phyloP scores from a whole-genome alignment of 805 yeast species.

The Wickerhamiella qilinensis region DNA sequence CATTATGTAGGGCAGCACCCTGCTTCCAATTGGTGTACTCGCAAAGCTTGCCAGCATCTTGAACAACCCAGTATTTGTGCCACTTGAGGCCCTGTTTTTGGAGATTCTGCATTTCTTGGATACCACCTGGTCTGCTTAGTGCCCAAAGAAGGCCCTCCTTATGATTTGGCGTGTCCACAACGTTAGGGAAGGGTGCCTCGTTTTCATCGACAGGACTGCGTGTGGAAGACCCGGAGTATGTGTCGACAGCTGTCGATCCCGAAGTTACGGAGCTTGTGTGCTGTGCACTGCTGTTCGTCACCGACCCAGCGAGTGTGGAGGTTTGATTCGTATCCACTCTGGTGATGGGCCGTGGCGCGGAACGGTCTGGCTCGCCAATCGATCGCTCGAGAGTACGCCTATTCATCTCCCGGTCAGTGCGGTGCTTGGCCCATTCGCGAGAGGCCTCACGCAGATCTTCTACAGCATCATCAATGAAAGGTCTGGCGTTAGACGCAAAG shows the following conservation, averaged over 20 bases:
- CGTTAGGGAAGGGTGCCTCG: neutral
- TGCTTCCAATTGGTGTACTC: slow-evolving; percentile 73
- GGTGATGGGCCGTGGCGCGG: neutral
- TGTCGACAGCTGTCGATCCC: neutral
- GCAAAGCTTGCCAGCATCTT: slow-evolving; percentile 47
- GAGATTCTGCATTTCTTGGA: slow-evolving; percentile 20
- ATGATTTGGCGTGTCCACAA: slow-evolving; percentile 5
- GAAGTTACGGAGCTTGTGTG: neutral
- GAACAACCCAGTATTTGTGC: slow-evolving; percentile 81
- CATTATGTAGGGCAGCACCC: slow-evolving; percentile 42
- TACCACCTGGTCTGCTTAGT: slow-evolving; percentile 24
- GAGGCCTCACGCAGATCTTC: slow-evolving; percentile 22
- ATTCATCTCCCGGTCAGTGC: slow-evolving; percentile 24
- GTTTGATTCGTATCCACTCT: neutral
- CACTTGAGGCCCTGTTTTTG: slow-evolving; percentile 30
- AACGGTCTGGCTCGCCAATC: slow-evolving; percentile 5
- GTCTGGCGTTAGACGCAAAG: slow-evolving; percentile 16
- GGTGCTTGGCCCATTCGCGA: slow-evolving; percentile 24
- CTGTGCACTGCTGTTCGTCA: neutral
- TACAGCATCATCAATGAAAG: slow-evolving; percentile 19
- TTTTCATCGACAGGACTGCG: neutral
- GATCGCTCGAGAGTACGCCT: slow-evolving; percentile 24
- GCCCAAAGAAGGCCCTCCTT: slow-evolving; percentile 32
- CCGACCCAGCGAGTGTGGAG: no score
- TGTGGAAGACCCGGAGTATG: neutral